Conservation (phyloP, 2,329 filamentous ascomycete species). For the Monilinia vaccinii-corymbosi region DNA sequence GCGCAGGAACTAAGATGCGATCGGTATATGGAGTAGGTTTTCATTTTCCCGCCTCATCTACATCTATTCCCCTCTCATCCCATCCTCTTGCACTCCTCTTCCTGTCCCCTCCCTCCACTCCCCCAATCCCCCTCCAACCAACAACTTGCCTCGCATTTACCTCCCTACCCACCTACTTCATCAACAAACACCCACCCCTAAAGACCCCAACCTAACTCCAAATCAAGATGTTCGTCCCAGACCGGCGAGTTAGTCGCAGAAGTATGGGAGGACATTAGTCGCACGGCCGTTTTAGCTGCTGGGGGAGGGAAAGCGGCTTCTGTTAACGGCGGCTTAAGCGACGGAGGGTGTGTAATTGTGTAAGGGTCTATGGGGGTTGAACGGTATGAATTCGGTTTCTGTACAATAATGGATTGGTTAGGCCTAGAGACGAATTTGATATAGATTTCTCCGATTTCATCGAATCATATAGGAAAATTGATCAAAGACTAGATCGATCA, state of each 20-base stretch:
- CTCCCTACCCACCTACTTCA: no score
- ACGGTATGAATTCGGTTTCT: background rate
- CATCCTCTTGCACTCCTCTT: no score
- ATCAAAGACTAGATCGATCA: background rate
- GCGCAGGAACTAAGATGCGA: constrained; percentile 52
- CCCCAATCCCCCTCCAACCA: background rate
- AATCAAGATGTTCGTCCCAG: constrained; percentile 1
- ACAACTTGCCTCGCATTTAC: background rate
- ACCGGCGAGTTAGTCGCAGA: constrained; percentile 8
- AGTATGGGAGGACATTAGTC: constrained; percentile 10
- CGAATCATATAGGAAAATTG: no score
- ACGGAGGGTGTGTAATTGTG: constrained; percentile 5
- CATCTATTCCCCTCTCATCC: no score
- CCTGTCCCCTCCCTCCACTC: background rate
- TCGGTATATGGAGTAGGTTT: constrained; percentile 50
- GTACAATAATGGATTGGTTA: background rate
- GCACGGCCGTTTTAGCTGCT: constrained; percentile 7
- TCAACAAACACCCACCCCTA: background rate
- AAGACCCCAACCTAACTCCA: background rate
- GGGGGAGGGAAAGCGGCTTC: background rate
- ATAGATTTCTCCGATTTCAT: background rate
- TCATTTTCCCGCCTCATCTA: no score
- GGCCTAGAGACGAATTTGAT: background rate
- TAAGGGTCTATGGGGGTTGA: background rate
- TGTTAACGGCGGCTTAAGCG: background rate